Percentiles rank a stretch among this genome's conserved stretches.
Conservation (phyloP, 2,329 filamentous ascomycete genomes). For the Domatiomyces catenatus region DNA sequence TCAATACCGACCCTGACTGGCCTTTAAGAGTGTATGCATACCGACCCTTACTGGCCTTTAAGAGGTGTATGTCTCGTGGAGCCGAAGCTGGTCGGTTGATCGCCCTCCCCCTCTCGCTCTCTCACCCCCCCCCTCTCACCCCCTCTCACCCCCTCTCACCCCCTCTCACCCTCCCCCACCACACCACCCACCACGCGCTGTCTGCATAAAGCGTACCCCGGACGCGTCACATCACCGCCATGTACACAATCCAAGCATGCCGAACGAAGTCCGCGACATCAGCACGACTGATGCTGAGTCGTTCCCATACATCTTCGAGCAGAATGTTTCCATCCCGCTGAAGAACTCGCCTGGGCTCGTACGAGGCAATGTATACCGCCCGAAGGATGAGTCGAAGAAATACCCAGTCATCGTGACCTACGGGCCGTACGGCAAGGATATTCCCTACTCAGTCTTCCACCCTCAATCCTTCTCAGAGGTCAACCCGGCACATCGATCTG, state of each 20-base stretch:
- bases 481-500: conserved; percentile 38
- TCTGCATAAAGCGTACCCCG: not conserved
- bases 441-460: conserved; percentile 41
- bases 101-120: not conserved
- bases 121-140: too few relatives aligned
- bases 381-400: conserved; percentile 28
- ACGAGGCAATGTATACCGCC: conserved; percentile 37
- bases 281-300: conserved; percentile 19
- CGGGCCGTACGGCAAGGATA: conserved; percentile 60
- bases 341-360: conserved; percentile 29
- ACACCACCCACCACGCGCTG: not conserved
- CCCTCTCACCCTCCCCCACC: not conserved
- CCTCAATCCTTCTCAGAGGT: conserved; percentile 38
- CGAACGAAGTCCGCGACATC: conserved; percentile 8
- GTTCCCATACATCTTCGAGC: conserved; percentile 34
- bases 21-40: too few relatives aligned
- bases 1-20: too few relatives aligned
- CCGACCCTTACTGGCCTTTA: too few relatives aligned
- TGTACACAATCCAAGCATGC: conserved; percentile 3
- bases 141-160: too few relatives aligned
- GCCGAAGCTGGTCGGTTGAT: not conserved
- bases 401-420: conserved; percentile 54
- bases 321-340: conserved; percentile 34
- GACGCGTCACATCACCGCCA: not conserved
- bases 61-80: not conserved